Conservation (phyloP, 805 yeast species). For the Babjeviella inositovora region DNA sequence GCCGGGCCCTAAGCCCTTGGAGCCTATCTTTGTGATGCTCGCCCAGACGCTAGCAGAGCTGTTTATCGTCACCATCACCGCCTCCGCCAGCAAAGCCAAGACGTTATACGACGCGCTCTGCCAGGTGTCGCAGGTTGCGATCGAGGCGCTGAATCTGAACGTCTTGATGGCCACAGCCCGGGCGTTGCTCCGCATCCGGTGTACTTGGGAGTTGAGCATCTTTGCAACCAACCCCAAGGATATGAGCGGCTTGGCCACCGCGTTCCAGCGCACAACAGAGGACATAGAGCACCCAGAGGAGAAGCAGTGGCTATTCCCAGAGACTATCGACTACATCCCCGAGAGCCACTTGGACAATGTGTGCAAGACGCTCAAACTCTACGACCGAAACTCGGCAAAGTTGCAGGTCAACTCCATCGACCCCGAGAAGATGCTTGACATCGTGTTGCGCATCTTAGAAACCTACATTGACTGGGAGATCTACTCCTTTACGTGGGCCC, state of each 20-base stretch:
- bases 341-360: constrained; percentile 21
- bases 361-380: constrained; percentile 7
- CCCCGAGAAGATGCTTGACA: constrained; percentile 30
- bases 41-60: too few relatives aligned
- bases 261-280: too few relatives aligned
- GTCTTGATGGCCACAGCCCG: constrained; percentile 31
- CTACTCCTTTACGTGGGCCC: constrained; percentile 50
- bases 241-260: constrained; percentile 50
- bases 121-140: constrained; percentile 15
- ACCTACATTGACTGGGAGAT: constrained; percentile 53
- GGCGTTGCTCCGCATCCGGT: constrained; percentile 36
- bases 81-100: constrained; percentile 11
- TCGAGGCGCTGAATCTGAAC: constrained; percentile 14
- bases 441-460: constrained; percentile 31
- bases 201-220: constrained; percentile 22
- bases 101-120: constrained; percentile 14
- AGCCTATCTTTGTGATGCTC: too few relatives aligned
- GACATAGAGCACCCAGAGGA: constrained; percentile 18
- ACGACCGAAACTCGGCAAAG: constrained; percentile 5
- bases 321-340: constrained; percentile 30
- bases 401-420: constrained; percentile 12
- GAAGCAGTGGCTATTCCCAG: constrained; percentile 48
- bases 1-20: too few relatives aligned
- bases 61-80: constrained; percentile 9
- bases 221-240: constrained; percentile 38